phyloP scores from a whole-genome alignment of 1,284 basidiomycete species.

The Pyrrhoderma lamaoense region DNA sequence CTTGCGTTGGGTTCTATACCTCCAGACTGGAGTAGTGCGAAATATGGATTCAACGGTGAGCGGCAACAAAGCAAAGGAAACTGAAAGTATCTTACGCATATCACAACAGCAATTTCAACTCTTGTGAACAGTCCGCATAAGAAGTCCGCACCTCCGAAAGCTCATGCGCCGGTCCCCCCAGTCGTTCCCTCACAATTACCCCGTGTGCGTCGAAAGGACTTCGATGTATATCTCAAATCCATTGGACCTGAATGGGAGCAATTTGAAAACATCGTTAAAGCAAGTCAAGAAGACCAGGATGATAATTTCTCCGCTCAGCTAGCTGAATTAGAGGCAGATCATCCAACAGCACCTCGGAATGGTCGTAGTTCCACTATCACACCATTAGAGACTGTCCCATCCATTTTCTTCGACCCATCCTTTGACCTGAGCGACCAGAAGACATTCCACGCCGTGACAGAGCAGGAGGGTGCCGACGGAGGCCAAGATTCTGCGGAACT shows the following conservation, averaged over 20 bases:
- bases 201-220: constrained; percentile 76
- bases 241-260: constrained; percentile 74
- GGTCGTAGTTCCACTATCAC: constrained; percentile 42
- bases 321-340: constrained; percentile 21
- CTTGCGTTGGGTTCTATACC: constrained; percentile 42
- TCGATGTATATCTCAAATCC: constrained; percentile 72
- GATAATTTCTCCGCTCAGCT: constrained; percentile 11
- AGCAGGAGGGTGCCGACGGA: constrained; percentile 35
- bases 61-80: constrained; percentile 6
- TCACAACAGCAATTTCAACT: constrained; percentile 53
- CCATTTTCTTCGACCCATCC: constrained; percentile 68
- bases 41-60: constrained; percentile 72
- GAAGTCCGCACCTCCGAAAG: constrained; percentile 76
- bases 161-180: constrained; percentile 71
- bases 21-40: constrained; percentile 70
- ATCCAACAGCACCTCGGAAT: constrained; percentile 29
- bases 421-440: constrained; percentile 86
- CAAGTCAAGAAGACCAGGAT: constrained; percentile 34
- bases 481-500: constrained; percentile 47
- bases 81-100: not conserved
- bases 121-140: constrained; percentile 83
- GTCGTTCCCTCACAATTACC: constrained; percentile 67
- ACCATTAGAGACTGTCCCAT: constrained; percentile 71
- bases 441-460: constrained; percentile 80
- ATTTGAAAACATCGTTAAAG: constrained; percentile 47